Percentiles rank a stretch among this genome's conserved stretches.
Conservation (phyloP, 2,329 filamentous ascomycete genomes). For the Hirsutella thompsonii region DNA sequence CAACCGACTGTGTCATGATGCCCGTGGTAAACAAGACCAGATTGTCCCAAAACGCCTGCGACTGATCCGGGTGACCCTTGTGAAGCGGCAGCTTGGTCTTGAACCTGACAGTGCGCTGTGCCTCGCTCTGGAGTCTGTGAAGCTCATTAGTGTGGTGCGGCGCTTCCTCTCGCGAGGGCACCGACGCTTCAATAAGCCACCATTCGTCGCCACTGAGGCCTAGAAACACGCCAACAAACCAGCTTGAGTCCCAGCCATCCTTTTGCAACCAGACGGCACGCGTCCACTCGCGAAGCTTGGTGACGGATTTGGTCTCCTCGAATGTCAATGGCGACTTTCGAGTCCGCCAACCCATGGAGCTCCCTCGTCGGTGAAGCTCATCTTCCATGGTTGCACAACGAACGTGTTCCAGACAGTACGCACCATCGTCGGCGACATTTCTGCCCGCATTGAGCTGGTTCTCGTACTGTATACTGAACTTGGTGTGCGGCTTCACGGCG, state of each 20-base stretch:
- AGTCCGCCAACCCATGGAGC: conserved; percentile 51
- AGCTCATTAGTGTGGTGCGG: conserved; percentile 5
- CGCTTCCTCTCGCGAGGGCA: neutral
- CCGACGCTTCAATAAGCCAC: conserved; percentile 60
- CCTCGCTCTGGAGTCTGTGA: conserved; percentile 13
- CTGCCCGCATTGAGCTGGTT: conserved; percentile 47
- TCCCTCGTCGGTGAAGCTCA: conserved; percentile 46
- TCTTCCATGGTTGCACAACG: conserved; percentile 49
- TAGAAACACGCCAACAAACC: conserved; percentile 60
- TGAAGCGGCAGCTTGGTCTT: conserved; percentile 29
- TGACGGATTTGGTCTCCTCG: conserved; percentile 44
- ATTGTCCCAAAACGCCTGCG: conserved; percentile 37
- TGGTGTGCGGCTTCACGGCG: conserved; percentile 53
- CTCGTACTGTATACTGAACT: conserved; percentile 44
- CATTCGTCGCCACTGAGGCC: conserved; percentile 64
- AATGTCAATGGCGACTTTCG: conserved; percentile 32
- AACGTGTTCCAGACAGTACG: conserved; percentile 44
- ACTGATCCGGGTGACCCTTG: conserved; percentile 29
- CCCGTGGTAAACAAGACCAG: conserved; percentile 36
- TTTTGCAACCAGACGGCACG: conserved; percentile 58
- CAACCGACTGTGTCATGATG: conserved; percentile 36
- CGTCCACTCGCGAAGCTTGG: conserved; percentile 51
- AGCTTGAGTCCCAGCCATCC: conserved; percentile 56
- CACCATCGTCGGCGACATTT: conserved; percentile 44
- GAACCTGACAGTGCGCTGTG: conserved; percentile 14